These are phyloP conservation scores for Pseudogymnoascus sp. DNA, from an alignment of 2,329 filamentous ascomycete genomes.

Conservation along the genomic window DNA sequence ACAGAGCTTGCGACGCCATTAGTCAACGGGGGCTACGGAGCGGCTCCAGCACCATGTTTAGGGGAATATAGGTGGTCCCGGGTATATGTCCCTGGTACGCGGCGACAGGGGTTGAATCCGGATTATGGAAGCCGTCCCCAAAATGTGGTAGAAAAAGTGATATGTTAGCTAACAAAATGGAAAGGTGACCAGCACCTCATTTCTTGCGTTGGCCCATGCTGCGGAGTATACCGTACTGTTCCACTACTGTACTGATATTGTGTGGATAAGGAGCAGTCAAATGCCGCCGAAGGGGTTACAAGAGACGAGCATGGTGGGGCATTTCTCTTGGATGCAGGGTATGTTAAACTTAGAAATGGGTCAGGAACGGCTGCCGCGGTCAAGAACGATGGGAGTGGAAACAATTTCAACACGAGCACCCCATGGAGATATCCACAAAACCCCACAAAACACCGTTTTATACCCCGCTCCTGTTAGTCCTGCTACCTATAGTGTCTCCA, in stretches of 20 bases:
- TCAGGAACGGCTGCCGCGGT: not conserved
- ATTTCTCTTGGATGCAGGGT: not conserved
- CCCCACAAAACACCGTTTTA: slow-evolving; percentile 8
- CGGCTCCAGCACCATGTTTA: not conserved
- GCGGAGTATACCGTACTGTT: not conserved
- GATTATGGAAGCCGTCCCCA: not conserved
- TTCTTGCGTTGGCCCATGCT: not conserved
- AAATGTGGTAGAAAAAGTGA: not conserved
- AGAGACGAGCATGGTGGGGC: not conserved
- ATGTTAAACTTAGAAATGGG: not conserved
- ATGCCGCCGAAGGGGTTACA: not conserved
- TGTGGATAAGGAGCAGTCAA: not conserved
- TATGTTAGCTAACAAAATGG: not conserved
- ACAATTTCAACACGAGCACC: not conserved
- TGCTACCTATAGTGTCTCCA: not conserved
- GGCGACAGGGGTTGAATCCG: not conserved
- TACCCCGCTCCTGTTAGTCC: not conserved
- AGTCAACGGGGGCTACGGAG: not conserved
- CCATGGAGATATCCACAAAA: not conserved
- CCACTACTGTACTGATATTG: not conserved
- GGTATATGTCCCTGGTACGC: not conserved
- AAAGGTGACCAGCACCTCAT: not conserved
- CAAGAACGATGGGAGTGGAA: not conserved
- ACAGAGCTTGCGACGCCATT: not conserved
- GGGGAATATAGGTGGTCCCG: not conserved